Percentiles rank a stretch among this genome's conserved stretches.
phyloP scores from a whole-genome alignment of 148 eudicot genomes.

The Beta vulgaris region DNA sequence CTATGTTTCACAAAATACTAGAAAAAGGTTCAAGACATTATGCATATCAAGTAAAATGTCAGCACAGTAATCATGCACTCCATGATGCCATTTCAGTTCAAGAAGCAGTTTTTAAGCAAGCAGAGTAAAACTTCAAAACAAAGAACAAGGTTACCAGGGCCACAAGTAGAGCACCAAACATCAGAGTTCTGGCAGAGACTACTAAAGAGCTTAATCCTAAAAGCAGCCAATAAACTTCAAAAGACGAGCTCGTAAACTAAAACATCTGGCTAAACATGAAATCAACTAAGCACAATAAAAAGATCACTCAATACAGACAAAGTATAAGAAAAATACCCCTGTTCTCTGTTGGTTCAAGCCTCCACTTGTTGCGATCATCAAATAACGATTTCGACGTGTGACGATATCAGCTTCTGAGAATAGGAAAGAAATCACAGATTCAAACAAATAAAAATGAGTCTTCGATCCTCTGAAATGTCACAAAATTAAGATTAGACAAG shows the following conservation, averaged over 20 bases:
- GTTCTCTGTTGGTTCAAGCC: constrained; percentile 98
- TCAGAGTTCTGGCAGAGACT: not conserved
- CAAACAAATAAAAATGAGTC: constrained; percentile 4
- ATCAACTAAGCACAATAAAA: constrained; percentile 12
- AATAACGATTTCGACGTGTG: constrained; percentile 57
- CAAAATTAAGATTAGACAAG: not conserved
- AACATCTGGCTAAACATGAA: no score
- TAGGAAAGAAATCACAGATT: constrained; percentile 3
- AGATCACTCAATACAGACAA: constrained; percentile 7
- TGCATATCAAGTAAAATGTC: not conserved
- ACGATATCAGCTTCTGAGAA: constrained; percentile 64
- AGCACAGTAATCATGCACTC: not conserved
- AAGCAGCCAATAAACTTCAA: constrained; percentile 4
- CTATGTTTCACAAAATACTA: not conserved
- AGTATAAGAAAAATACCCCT: constrained; percentile 56
- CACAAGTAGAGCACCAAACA: not conserved
- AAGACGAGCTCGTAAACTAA: not conserved
- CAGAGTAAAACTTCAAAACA: not conserved
- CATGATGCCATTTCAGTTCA: not conserved
- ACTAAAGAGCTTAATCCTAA: not conserved
- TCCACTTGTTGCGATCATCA: constrained; percentile 88
- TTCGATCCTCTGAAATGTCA: not conserved
- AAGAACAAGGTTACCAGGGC: not conserved
- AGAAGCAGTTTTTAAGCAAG: not conserved
- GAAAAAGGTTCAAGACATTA: not conserved